Percentiles rank a stretch among this genome's conserved stretches.
Conservation (phyloP, 75 land plant species). For the Ceratopteris richardii region DNA sequence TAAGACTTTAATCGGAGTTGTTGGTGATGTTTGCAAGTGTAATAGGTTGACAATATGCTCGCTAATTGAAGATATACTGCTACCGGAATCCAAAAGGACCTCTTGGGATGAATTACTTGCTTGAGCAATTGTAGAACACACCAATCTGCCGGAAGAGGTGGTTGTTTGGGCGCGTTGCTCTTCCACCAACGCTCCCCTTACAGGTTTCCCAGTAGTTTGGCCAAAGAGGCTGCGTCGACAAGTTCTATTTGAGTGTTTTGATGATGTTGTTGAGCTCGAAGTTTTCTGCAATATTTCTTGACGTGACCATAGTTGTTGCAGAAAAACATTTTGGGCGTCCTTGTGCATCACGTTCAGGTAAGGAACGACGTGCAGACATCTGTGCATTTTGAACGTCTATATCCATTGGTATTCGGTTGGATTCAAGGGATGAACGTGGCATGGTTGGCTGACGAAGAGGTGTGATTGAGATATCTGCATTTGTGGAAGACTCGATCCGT, state of each 20-base stretch:
- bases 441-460: not conserved
- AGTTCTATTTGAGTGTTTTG: not conserved
- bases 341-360: slow-evolving; percentile 2
- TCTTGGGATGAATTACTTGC: not conserved
- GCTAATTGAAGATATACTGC: not conserved
- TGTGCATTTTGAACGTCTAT: not conserved
- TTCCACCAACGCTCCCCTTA: not conserved
- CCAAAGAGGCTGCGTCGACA: not conserved
- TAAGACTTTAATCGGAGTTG: not conserved
- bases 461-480: not conserved
- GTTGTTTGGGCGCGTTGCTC: not conserved
- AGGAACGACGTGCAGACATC: not conserved
- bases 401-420: not conserved
- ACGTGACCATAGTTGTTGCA: slow-evolving; percentile 5
- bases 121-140: slow-evolving; percentile 3
- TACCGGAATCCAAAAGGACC: not conserved
- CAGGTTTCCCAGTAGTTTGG: not conserved
- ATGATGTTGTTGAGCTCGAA: not conserved
- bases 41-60: not conserved
- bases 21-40: not conserved
- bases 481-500: not conserved
- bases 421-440: not conserved
- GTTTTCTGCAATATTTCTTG: not conserved
- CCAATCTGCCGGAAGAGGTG: not conserved
- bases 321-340: slow-evolving; percentile 1